Evolutionary conservation across 176 grass and related monocot genomes (phyloP).

Genomic region (Eragrostis curvula): DNA sequence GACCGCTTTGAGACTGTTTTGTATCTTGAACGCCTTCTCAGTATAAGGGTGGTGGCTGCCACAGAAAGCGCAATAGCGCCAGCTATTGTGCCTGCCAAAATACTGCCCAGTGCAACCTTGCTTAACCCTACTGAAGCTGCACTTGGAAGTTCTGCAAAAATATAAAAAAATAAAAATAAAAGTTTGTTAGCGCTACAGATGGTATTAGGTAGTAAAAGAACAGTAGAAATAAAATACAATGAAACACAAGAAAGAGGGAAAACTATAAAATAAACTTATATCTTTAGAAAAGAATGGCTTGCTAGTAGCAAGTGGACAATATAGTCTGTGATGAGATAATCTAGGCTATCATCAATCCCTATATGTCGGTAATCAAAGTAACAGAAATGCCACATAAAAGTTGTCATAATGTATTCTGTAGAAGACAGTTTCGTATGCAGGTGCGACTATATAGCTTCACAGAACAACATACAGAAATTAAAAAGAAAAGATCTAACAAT

Average conservation of each 20-base stretch:
- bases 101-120: constrained; percentile 53
- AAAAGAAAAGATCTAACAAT: background rate
- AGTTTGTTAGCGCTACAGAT: constrained; percentile 16
- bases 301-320: background rate
- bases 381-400: background rate
- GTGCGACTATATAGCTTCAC: background rate
- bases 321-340: background rate
- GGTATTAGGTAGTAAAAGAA: background rate
- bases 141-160: constrained; percentile 51
- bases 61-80: constrained; percentile 60
- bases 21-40: constrained; percentile 61
- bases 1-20: constrained; percentile 53
- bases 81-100: constrained; percentile 60
- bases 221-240: background rate
- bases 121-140: constrained; percentile 62
- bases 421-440: background rate
- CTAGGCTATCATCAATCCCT: background rate
- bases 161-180: background rate
- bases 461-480: background rate
- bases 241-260: background rate
- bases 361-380: background rate
- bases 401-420: background rate
- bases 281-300: background rate
- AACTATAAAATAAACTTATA: background rate
- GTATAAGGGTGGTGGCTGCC: constrained; percentile 65